phyloP scores from a whole-genome alignment of 345 rosid species.

The Punica granatum region DNA sequence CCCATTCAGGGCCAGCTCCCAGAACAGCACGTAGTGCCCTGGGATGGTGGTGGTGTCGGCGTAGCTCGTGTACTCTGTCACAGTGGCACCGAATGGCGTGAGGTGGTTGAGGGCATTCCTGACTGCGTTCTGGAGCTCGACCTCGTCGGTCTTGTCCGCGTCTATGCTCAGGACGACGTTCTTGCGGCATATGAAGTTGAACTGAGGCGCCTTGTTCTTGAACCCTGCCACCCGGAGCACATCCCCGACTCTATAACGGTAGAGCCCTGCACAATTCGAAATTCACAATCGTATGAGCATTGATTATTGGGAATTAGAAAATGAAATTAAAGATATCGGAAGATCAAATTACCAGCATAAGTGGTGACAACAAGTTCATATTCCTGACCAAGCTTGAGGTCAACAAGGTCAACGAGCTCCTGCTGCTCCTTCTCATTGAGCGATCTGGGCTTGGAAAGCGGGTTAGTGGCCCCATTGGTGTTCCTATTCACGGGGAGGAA shows the following conservation, averaged over 20 bases:
- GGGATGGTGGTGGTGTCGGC: constrained; percentile 73
- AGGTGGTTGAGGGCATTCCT: constrained; percentile 78
- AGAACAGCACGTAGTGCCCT: constrained; percentile 84
- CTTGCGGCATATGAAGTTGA: constrained; percentile 90
- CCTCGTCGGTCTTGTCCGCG: constrained; percentile 94
- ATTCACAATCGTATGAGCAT: not conserved
- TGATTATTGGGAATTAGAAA: too few species aligned
- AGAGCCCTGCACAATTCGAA: constrained; percentile 42
- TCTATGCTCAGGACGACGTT: constrained; percentile 90
- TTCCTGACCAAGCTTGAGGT: constrained; percentile 89
- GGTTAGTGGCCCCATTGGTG: constrained; percentile 45
- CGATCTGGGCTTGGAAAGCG: constrained; percentile 55
- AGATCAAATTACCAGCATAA: constrained; percentile 57
- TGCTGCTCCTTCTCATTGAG: constrained; percentile 79
- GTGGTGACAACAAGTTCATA: constrained; percentile 98
- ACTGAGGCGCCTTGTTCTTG: constrained; percentile 93
- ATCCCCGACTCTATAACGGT: constrained; percentile 93
- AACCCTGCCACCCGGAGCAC: constrained; percentile 85
- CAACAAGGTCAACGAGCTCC: constrained; percentile 80
- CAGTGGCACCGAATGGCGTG: constrained; percentile 59
- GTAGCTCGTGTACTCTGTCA: constrained; percentile 83
- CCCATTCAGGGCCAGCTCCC: constrained; percentile 70
- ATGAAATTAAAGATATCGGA: too few species aligned
- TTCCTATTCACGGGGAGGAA: constrained; percentile 77
- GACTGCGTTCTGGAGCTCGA: constrained; percentile 87